Evolutionary conservation across 2,329 filamentous ascomycete genomes (phyloP), one percentile per base, ranked within the genome.

Genomic region (Dendryphion nanum): DNA sequence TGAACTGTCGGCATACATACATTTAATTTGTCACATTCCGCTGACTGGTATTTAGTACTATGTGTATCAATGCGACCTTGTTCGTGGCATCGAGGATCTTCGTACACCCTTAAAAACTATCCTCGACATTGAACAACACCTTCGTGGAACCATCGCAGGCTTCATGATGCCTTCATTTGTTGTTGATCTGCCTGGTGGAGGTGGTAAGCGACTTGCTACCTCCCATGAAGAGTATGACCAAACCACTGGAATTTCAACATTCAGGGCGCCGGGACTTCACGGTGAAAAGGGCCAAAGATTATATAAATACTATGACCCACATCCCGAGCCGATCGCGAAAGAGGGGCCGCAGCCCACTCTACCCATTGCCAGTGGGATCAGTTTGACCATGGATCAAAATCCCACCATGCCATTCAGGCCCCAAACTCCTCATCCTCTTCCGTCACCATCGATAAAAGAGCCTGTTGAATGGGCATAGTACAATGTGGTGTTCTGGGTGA

Each of bases 11-110:
- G 23, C 10, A 26, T 26, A 26, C 23, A n/a, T 26, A 10, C 23
- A 26, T 26, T 8, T 2, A 26, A 26, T 26, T n/a, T 26, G 23
- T 26, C 10, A 26, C 3, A 26, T n/a, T 26, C n/a, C 10, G n/a
- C n/a, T n/a, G 10, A 26, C 10, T 26, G 23, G 3, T 26, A n/a
- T 26, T 26, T 47, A 79, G 74, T 83, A 83, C 57, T 84, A 84
- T 50, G 74, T 84, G 35, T 84, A 83, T 57, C 79, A 82, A 52
- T 77, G 76, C 32, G 81, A 84, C 55, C 78, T 83, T 73, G 77
- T 82, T 6, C 61, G 68, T 18, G 76, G 73, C 30, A 69, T 79
- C 2, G 81, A 84, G 63, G 79, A 84, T 50, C 66, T 83, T 16
- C 76, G 81, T 6, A 84, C 80, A 1, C 78, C 79, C 2, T 68